Evolutionary conservation across 2,329 filamentous ascomycete genomes (phyloP).

Genomic region (Pestalotiopsis fici): DNA sequence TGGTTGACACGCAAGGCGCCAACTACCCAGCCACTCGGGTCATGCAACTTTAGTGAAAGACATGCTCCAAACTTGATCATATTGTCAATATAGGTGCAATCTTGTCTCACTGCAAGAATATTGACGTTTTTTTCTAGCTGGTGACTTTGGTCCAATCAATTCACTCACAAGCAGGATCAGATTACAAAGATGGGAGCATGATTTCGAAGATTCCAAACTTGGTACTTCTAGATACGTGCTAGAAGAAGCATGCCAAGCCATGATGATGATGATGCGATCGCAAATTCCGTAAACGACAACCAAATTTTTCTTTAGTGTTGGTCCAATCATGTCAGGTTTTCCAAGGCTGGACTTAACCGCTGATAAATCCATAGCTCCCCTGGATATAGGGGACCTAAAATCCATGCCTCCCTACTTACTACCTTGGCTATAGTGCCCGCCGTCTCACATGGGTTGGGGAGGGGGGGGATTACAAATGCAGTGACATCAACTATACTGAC

Average conservation of each 20-base stretch:
- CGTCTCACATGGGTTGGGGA: background rate
- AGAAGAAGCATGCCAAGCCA: background rate
- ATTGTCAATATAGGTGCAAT: background rate
- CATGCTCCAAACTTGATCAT: background rate
- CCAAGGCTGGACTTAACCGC: background rate
- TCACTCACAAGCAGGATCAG: background rate
- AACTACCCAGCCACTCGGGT: background rate
- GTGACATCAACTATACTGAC: background rate
- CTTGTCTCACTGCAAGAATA: background rate
- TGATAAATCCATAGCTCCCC: slow-evolving; percentile 1
- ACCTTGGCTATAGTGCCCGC: background rate
- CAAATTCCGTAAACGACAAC: background rate
- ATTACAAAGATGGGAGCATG: background rate
- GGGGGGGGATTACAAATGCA: background rate
- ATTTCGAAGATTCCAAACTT: background rate
- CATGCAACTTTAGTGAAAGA: background rate
- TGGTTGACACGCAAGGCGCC: background rate
- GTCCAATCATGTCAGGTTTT: background rate
- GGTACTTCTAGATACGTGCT: background rate
- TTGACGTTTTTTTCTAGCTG: background rate
- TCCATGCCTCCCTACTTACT: background rate
- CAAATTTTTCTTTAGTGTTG: background rate
- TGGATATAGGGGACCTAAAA: background rate
- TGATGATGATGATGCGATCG: slow-evolving; percentile 5
- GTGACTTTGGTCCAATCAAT: background rate